Percentiles rank a stretch among this genome's conserved stretches.
These are phyloP conservation scores for Stagonosporopsis vannaccii DNA, from an alignment of 2,329 filamentous ascomycete genomes.

Conservation along the genomic window DNA sequence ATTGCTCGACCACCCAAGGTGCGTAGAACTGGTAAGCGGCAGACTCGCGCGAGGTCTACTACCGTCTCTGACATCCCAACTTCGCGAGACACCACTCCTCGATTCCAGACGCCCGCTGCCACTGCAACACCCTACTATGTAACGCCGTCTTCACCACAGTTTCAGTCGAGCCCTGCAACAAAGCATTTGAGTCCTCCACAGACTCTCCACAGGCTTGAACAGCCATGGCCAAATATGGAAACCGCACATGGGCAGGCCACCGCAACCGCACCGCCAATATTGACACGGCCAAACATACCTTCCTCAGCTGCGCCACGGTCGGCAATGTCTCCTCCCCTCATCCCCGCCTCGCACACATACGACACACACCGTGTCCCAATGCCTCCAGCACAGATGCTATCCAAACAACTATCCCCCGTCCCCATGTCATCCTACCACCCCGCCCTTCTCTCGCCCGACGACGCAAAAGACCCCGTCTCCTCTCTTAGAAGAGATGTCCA, in stretches of 20 bases:
- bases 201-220: background rate
- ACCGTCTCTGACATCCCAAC: slow-evolving; percentile 7
- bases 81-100: slow-evolving; percentile 19
- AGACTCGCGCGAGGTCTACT: slow-evolving; percentile 15
- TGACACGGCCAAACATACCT: background rate
- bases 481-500: background rate
- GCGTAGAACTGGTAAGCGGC: slow-evolving; percentile 14
- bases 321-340: slow-evolving; percentile 3
- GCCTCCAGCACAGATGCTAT: background rate
- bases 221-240: background rate
- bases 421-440: background rate
- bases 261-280: background rate
- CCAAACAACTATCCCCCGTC: background rate
- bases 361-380: background rate
- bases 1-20: slow-evolving; percentile 16
- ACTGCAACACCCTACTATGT: slow-evolving; percentile 9
- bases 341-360: background rate
- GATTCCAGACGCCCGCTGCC: background rate
- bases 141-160: background rate
- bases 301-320: background rate
- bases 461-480: background rate
- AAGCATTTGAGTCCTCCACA: background rate
- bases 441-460: background rate
- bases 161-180: background rate
- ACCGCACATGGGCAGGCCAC: background rate